Evolutionary conservation across 768 basidiomycete species (phyloP), one percentile per base, ranked within the genome.

Genomic region (Botryobasidium botryosum): DNA sequence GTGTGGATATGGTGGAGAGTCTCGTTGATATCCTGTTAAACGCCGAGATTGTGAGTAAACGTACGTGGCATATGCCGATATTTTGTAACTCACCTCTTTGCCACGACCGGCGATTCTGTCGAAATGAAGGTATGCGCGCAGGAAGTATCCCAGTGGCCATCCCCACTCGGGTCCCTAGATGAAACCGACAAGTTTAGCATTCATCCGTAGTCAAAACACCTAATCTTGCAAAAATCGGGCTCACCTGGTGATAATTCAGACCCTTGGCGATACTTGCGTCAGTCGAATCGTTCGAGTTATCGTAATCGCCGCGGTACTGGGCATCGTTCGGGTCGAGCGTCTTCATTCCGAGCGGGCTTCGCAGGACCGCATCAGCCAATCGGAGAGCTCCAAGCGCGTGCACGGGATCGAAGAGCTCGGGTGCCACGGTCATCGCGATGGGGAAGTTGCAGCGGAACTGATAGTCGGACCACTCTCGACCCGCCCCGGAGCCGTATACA

Each of bases 381-480:
- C 71, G 68, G 29, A 97, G 65, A 0, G 88, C 85, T 3, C 65
- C 71, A 17, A 96, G 66, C 0, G 87, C 94, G 57, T 82, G 81
- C 42, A 70, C 59, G 6, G 73, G 72, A 43, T 87, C 72, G 61
- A 97, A 99, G 37, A 99, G 62, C 59, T 97, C 94, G 6, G 92
- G 92, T 1, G 94, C 94, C 36, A 97, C 90, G 2, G 80, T 72
- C 91, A 97, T 96, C 0, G 94, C 86, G 47, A 96, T 81, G 3
- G 90, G 79, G 68, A 88, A 92, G 62, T 96, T 94, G 55, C 77
- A 74, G 49, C 90, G 72, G 52, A 94, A 71, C 61, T 97, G 94
- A 60, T 97, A 99, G 62, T 99, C 91, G 4, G 88, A 85, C 88
- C 88, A 96, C 61, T 92, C 85, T 45, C 86, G 72, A 7, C 77